These are phyloP conservation scores for Ophiocordyceps robertsii DNA, from an alignment of 2,329 filamentous ascomycete genomes.

Conservation along the genomic window DNA sequence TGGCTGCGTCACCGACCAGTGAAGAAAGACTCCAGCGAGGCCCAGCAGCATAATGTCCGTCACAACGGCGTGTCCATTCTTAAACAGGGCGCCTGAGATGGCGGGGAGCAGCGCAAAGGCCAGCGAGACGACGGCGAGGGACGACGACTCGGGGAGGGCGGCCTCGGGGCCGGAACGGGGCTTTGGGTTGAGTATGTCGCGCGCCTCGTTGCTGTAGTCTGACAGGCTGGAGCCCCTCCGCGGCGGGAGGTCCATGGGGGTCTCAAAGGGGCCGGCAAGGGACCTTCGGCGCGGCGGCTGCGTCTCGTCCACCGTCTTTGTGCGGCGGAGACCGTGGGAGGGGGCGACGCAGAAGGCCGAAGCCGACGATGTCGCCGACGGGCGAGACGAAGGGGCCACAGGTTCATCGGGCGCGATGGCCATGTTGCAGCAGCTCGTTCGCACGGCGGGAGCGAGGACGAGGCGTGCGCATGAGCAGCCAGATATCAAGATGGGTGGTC, in stretches of 20 bases:
- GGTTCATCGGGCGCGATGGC: too few species aligned
- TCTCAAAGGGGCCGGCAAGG: slow-evolving; percentile 10
- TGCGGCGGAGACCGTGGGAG: slow-evolving; percentile 26
- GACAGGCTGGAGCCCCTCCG: slow-evolving; percentile 69
- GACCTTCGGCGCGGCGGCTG: slow-evolving; percentile 1
- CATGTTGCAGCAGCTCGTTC: too few species aligned
- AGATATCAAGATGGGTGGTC: too few species aligned
- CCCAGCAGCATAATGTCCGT: slow-evolving; percentile 75
- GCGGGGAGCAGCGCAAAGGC: slow-evolving; percentile 76
- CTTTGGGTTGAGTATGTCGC: slow-evolving; percentile 47
- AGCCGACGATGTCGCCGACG: not conserved
- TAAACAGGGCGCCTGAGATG: slow-evolving; percentile 70
- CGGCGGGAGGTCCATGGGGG: slow-evolving; percentile 20
- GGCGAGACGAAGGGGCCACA: too few species aligned
- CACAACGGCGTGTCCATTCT: slow-evolving; percentile 69
- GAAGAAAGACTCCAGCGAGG: slow-evolving; percentile 72
- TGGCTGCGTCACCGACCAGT: slow-evolving; percentile 82
- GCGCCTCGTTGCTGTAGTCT: slow-evolving; percentile 58
- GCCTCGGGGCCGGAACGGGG: slow-evolving; percentile 25
- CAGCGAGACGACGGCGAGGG: slow-evolving; percentile 70
- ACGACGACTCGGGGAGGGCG: slow-evolving; percentile 39
- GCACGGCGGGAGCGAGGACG: too few species aligned
- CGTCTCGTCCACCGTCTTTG: slow-evolving; percentile 25
- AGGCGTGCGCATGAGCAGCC: too few species aligned
- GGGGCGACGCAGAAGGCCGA: slow-evolving; percentile 6